Conservation (phyloP, 305 asterid species). For the Nicotiana rustica region DNA sequence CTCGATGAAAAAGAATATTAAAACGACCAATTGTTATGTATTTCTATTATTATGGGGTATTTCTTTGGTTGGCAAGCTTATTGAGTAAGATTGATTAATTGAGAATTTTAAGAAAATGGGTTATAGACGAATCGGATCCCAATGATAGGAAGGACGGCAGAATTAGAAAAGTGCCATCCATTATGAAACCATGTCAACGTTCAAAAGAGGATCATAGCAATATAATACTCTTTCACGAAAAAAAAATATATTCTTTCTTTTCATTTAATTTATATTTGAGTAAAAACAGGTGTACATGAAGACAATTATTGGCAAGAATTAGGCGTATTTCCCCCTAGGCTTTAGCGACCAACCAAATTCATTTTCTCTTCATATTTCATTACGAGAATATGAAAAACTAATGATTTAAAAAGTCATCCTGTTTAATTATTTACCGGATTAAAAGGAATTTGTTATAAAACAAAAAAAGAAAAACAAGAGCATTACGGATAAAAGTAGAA, state of each 20-base stretch:
- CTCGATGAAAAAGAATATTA: not conserved
- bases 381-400: too few species aligned
- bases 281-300: conserved; percentile 25
- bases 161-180: conserved; percentile 22
- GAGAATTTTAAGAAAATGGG: not conserved
- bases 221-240: not conserved
- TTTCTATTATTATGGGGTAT: conserved; percentile 4
- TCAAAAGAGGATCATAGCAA: not conserved
- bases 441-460: not conserved
- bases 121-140: conserved; percentile 5
- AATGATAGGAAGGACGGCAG: conserved; percentile 14
- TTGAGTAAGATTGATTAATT: conserved; percentile 21
- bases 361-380: conserved; percentile 5
- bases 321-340: not conserved
- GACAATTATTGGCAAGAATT: conserved; percentile 23
- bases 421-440: not conserved
- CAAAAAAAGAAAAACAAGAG: too few species aligned
- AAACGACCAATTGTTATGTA: not conserved
- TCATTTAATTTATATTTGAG: not conserved
- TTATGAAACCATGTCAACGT: conserved; percentile 18
- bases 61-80: not conserved
- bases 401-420: not conserved
- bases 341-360: not conserved
- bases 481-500: too few species aligned
- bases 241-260: not conserved